Conservation (phyloP, 768 basidiomycete species). For the Harrya chromipes region DNA sequence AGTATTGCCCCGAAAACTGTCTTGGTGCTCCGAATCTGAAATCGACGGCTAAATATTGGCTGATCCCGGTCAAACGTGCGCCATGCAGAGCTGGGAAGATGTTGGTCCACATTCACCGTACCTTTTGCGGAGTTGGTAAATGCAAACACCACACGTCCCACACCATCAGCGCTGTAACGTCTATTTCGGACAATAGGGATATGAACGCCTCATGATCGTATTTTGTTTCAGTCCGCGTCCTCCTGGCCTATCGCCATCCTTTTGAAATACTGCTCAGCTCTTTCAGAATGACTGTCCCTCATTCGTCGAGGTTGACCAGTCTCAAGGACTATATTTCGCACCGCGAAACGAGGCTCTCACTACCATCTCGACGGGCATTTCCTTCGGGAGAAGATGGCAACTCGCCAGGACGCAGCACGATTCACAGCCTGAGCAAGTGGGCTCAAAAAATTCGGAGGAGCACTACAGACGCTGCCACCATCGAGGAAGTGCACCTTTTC, state of each 20-base stretch:
- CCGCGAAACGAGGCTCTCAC: slow-evolving; percentile 37
- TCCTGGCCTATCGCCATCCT: not conserved
- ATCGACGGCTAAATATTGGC: not conserved
- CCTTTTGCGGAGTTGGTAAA: not conserved
- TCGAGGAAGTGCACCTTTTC: slow-evolving; percentile 59
- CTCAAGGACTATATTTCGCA: slow-evolving; percentile 51
- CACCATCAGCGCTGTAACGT: not conserved
- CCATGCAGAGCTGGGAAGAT: not conserved
- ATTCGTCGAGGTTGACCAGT: slow-evolving; percentile 32
- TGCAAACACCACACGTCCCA: not conserved
- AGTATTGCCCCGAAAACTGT: slow-evolving; percentile 1
- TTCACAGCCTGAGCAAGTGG: slow-evolving; percentile 59
- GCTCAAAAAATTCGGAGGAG: slow-evolving; percentile 50
- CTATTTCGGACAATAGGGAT: not conserved
- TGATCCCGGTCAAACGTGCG: not conserved
- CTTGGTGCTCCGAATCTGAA: not conserved
- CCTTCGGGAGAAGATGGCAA: slow-evolving; percentile 21
- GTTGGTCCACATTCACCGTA: slow-evolving; percentile 10
- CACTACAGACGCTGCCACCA: slow-evolving; percentile 18
- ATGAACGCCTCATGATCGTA: slow-evolving; percentile 11
- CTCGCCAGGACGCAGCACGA: slow-evolving; percentile 18
- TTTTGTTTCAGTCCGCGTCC: slow-evolving; percentile 7
- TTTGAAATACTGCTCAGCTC: slow-evolving; percentile 6
- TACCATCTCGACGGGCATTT: slow-evolving; percentile 15
- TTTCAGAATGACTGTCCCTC: slow-evolving; percentile 26